phyloP scores from a whole-genome alignment of 164 flowering plant species.

The Stephania cephalantha region DNA sequence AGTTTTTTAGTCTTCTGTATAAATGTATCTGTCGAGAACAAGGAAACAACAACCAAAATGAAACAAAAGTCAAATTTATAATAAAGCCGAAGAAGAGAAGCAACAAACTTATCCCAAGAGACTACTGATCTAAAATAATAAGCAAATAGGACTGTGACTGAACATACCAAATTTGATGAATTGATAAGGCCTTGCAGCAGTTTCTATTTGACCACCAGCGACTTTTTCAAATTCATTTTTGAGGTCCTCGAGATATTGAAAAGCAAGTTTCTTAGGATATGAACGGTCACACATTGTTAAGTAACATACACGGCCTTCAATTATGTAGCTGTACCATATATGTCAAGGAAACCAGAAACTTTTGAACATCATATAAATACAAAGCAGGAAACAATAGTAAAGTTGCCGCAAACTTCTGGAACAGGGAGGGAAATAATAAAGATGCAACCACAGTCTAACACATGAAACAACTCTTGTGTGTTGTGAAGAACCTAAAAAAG shows the following conservation, averaged over 20 bases:
- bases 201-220: conserved; percentile 80
- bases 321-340: conserved; percentile 51
- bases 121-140: neutral
- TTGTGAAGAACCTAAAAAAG: too few species aligned
- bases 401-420: neutral
- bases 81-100: neutral
- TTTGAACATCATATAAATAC: neutral
- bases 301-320: conserved; percentile 88
- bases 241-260: conserved; percentile 84
- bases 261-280: conserved; percentile 92
- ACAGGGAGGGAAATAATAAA: neutral
- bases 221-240: conserved; percentile 87
- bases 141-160: neutral
- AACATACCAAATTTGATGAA: conserved; percentile 79
- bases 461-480: neutral
- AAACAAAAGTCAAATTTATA: neutral
- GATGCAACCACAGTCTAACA: neutral
- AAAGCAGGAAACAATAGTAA: neutral
- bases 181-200: conserved; percentile 94
- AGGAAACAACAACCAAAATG: neutral
- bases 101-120: neutral
- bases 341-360: conserved; percentile 36
- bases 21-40: conserved; percentile 57
- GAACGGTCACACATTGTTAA: conserved; percentile 91
- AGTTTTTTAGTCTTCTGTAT: conserved; percentile 87